Conservation (phyloP, 306 rosid species). For the Carpinus fangiana region DNA sequence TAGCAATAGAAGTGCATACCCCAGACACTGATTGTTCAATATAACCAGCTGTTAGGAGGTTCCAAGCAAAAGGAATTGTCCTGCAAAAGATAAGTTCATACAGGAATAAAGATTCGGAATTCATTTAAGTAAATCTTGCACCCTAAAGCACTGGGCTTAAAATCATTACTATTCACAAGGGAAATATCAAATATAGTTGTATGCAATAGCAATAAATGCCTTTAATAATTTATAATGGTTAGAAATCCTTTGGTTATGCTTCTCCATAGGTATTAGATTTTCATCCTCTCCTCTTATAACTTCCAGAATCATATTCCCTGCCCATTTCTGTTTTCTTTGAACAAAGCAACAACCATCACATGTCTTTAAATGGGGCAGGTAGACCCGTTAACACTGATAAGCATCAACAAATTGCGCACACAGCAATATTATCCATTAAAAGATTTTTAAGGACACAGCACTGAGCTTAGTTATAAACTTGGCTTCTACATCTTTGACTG, state of each 20-base stretch:
- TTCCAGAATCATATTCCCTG: background rate
- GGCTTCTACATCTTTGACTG: background rate
- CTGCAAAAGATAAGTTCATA: conserved; percentile 42
- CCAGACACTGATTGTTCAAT: conserved; percentile 76
- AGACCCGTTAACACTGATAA: background rate
- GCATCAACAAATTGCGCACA: background rate
- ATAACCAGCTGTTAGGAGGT: conserved; percentile 80
- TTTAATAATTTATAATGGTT: background rate
- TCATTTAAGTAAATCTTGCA: conserved; percentile 4
- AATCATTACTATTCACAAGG: background rate
- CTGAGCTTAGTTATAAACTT: background rate
- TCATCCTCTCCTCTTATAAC: background rate
- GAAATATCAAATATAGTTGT: background rate
- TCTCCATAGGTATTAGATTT: background rate
- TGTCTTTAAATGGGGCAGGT: background rate
- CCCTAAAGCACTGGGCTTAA: background rate
- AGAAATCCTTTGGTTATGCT: background rate
- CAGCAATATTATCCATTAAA: background rate
- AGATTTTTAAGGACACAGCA: background rate
- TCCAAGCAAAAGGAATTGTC: conserved; percentile 95
- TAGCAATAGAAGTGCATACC: conserved; percentile 46
- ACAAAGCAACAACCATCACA: background rate
- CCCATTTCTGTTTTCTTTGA: background rate
- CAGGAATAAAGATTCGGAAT: conserved; percentile 10
- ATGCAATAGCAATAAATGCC: background rate